Percentiles rank a stretch among this genome's conserved stretches.
phyloP scores from a whole-genome alignment of 116 monocot species.

The Zostera marina region DNA sequence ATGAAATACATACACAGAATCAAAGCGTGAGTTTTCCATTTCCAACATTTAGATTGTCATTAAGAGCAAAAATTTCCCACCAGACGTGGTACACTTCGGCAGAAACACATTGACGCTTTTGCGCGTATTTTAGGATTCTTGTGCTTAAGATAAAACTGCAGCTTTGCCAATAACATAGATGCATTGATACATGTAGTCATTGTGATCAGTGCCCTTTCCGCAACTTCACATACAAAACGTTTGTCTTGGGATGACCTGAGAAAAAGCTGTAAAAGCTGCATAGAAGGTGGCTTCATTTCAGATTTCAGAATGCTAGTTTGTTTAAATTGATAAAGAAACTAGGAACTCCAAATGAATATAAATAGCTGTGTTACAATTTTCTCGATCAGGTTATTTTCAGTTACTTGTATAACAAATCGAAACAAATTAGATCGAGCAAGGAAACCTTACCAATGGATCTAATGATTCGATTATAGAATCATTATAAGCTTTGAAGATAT shows the following conservation, averaged over 20 bases:
- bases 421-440: not conserved
- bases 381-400: too few relatives aligned
- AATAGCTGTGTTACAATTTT: not conserved
- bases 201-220: slow-evolving; percentile 53
- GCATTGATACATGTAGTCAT: slow-evolving; percentile 82
- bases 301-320: not conserved
- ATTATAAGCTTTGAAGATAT: slow-evolving; percentile 62
- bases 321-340: too few relatives aligned
- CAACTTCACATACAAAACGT: slow-evolving; percentile 95
- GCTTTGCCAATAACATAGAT: slow-evolving; percentile 54
- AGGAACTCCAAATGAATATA: not conserved
- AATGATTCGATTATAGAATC: slow-evolving; percentile 58
- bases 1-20: not conserved
- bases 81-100: slow-evolving; percentile 62
- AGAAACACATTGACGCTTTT: slow-evolving; percentile 79
- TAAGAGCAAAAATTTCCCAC: slow-evolving; percentile 25
- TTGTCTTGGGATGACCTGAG: slow-evolving; percentile 98
- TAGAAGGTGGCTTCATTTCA: not conserved
- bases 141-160: slow-evolving; percentile 71
- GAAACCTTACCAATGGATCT: slow-evolving; percentile 59
- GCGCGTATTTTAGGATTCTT: slow-evolving; percentile 82
- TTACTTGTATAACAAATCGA: not conserved
- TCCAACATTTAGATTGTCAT: not conserved
- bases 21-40: not conserved
- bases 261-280: slow-evolving; percentile 78